phyloP scores from a whole-genome alignment of 495 filamentous ascomycete species.

The Daldinia caldariorum region DNA sequence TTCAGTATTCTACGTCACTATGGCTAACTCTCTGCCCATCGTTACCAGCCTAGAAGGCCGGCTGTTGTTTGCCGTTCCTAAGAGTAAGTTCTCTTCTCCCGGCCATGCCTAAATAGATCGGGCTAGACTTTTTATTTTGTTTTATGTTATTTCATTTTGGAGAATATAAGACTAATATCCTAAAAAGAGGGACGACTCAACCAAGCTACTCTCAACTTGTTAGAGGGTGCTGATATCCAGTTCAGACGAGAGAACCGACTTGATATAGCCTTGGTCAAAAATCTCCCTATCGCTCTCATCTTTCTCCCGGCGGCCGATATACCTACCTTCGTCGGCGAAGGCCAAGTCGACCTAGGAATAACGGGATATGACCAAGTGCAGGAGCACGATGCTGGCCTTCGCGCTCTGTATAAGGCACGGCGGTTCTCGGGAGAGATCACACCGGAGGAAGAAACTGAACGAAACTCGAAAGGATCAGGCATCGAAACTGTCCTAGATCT shows the following conservation, averaged over 20 bases:
- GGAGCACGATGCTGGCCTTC: conserved; percentile 82
- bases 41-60: conserved; percentile 82
- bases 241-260: conserved; percentile 92
- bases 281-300: conserved; percentile 91
- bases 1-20: conserved; percentile 24
- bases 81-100: conserved; percentile 71
- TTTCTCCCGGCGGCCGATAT: conserved; percentile 98
- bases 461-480: conserved; percentile 54
- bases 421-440: conserved; percentile 63
- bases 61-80: conserved; percentile 94
- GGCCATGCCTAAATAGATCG: conserved; percentile 2
- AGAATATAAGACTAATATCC: conserved; percentile 41
- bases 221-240: conserved; percentile 93
- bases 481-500: conserved; percentile 88
- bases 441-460: conserved; percentile 50
- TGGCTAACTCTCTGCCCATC: conserved; percentile 50
- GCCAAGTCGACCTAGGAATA: conserved; percentile 91
- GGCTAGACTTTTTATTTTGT: background rate
- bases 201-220: conserved; percentile 84
- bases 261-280: conserved; percentile 96
- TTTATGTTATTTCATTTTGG: too few relatives aligned
- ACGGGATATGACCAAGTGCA: conserved; percentile 92
- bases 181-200: conserved; percentile 87
- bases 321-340: conserved; percentile 95
- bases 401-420: conserved; percentile 60